Conservation (phyloP, 495 filamentous ascomycete genomes). For the Neurospora sp. region DNA sequence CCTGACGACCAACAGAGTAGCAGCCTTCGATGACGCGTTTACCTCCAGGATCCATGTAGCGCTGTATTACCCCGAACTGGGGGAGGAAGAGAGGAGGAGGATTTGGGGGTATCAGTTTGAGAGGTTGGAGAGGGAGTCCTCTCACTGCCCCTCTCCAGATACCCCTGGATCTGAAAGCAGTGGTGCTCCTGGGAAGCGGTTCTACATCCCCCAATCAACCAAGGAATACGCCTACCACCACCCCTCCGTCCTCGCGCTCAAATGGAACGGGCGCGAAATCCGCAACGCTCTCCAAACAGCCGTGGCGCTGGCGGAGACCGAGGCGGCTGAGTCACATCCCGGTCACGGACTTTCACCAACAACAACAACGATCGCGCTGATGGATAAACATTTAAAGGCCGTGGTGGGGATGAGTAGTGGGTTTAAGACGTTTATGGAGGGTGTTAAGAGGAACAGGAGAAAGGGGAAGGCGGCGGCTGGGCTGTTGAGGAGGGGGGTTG, state of each 20-base stretch:
- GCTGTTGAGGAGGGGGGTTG: constrained; percentile 8
- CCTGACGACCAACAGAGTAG: constrained; percentile 35
- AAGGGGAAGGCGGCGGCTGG: constrained; percentile 1
- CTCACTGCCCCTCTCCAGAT: not conserved
- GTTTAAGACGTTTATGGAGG: constrained; percentile 26
- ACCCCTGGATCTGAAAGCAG: no score
- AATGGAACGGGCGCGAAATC: constrained; percentile 33
- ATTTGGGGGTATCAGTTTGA: constrained; percentile 34
- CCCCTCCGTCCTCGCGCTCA: constrained; percentile 18
- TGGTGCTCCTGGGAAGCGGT: not conserved
- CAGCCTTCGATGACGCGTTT: constrained; percentile 33
- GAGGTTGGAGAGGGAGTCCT: constrained; percentile 11
- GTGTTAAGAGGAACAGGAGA: not conserved
- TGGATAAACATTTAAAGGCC: constrained; percentile 25
- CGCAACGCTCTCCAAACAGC: constrained; percentile 35
- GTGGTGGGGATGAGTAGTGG: constrained; percentile 31
- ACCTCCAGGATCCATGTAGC: constrained; percentile 34
- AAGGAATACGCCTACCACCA: constrained; percentile 20
- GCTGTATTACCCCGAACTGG: constrained; percentile 28
- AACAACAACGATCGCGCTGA: constrained; percentile 11
- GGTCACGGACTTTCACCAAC: not conserved
- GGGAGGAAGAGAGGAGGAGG: constrained; percentile 22
- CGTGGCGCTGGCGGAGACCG: constrained; percentile 32
- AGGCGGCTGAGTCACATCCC: constrained; percentile 9
- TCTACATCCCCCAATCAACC: constrained; percentile 18